Percentiles rank a stretch among this genome's conserved stretches.
Conservation (phyloP, 352 stramenopile genomes). For the Pythium inflatum region DNA sequence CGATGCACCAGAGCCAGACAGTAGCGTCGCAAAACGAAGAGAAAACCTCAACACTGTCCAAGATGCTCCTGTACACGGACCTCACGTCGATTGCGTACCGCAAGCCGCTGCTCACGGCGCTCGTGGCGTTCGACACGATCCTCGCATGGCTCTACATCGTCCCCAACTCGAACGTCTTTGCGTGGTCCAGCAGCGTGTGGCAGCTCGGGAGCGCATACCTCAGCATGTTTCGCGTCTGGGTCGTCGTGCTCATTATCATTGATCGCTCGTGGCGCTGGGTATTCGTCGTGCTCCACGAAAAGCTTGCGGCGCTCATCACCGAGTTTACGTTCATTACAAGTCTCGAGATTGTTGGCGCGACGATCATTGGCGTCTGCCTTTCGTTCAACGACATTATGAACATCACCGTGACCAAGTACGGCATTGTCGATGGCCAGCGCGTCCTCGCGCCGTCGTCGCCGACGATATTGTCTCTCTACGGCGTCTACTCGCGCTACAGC, state of each 20-base stretch:
- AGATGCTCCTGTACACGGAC: slow-evolving; percentile 37
- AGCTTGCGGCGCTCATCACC: slow-evolving; percentile 28
- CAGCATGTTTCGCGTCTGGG: slow-evolving; percentile 36
- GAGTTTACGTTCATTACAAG: slow-evolving; percentile 33
- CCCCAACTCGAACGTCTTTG: slow-evolving; percentile 34
- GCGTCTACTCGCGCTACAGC: slow-evolving; percentile 30
- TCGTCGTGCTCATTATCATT: slow-evolving; percentile 31
- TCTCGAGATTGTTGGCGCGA: slow-evolving; percentile 34
- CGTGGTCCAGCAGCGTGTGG: slow-evolving; percentile 28
- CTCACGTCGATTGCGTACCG: slow-evolving; percentile 31
- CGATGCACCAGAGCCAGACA: neutral
- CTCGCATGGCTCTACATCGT: slow-evolving; percentile 35
- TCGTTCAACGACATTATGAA: slow-evolving; percentile 27
- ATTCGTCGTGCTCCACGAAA: slow-evolving; percentile 22
- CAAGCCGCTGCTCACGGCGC: slow-evolving; percentile 23
- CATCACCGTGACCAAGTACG: slow-evolving; percentile 26
- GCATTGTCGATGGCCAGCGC: slow-evolving; percentile 23
- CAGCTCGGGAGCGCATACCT: slow-evolving; percentile 35
- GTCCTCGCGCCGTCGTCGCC: slow-evolving; percentile 22
- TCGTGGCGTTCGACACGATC: slow-evolving; percentile 28
- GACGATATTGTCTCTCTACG: slow-evolving; percentile 24
- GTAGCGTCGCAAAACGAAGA: slow-evolving; percentile 4
- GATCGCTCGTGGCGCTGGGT: slow-evolving; percentile 17
- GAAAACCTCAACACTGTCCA: slow-evolving; percentile 20
- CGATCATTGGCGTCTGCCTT: slow-evolving; percentile 27